Base-by-base conservation (phyloP, 2,329 filamentous ascomycete genomes). In the Cryoendolithus antarcticus region DNA sequence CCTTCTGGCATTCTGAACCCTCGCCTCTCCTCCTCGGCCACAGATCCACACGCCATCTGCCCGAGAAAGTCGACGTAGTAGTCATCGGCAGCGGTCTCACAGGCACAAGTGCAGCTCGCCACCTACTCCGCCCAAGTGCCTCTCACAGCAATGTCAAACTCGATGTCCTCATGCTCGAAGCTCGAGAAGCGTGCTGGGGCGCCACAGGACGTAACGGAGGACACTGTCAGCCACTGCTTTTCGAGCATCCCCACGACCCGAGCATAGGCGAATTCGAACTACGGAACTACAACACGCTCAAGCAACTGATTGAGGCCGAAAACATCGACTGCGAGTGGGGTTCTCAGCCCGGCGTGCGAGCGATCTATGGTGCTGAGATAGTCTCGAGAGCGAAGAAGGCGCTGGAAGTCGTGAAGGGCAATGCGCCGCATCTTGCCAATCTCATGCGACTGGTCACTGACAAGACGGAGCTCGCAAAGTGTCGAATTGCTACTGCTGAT, bases 131-230 rank as follows among this genome's bases (percentile, higher is more conserved):
- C 6, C 24, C 24, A 7, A 7, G 3, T 27, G 24, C 6, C 6
- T 6, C 5, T 7, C 24, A 27, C 7, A 30, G 39, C 10, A 34
- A 47, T 27, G 7, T 28, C 4, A 30, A 38, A 4, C 62, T 69
- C 42, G 66, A 62, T n/a, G 71, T 86, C 6, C 66, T 88, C 4
- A 71, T 88, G 65, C 66, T 89, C 4, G 83, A 89, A 61, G 83
- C 83, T 9, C 69, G 83, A 50, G 82, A 88, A 63, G 80, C 78
- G 3, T 88, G 82, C 54, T 86, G 75, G 74, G 83, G 83, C 11
- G 83, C 83, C n/a, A 89, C 82, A 1, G 82, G 83, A n/a, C 64
- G 82, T 64, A 65, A 72, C 48, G 69, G 69, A 31, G 66, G 67
- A 30, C 82, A 89, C 55, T 88, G 82, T 57, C 82, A 86, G 49